phyloP scores from a whole-genome alignment of 352 stramenopile species.

The Globisporangium alternatum region DNA sequence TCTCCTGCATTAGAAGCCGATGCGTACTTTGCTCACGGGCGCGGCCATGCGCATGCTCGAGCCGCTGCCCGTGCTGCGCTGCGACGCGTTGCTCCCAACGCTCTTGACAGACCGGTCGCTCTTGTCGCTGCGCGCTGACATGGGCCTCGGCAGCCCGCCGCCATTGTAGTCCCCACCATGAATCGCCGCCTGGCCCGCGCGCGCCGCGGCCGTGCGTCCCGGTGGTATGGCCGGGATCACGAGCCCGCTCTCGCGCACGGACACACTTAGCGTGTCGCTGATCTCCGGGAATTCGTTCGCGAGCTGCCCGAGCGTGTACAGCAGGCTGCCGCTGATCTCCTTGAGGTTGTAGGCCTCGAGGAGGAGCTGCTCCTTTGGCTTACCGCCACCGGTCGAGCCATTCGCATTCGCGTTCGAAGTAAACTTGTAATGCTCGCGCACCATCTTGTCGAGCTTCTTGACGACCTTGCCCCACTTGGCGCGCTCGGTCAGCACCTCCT shows the following conservation, averaged over 20 bases:
- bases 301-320: slow-evolving; percentile 92
- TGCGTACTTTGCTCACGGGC: slow-evolving; percentile 58
- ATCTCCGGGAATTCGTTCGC: slow-evolving; percentile 94
- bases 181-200: slow-evolving; percentile 26
- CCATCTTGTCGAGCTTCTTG: slow-evolving; percentile 68
- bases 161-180: slow-evolving; percentile 16
- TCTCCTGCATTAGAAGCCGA: slow-evolving; percentile 39
- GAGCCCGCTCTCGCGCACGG: slow-evolving; percentile 75
- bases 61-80: slow-evolving; percentile 47
- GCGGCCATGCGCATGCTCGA: slow-evolving; percentile 51
- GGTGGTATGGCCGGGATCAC: slow-evolving; percentile 75
- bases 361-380: slow-evolving; percentile 80
- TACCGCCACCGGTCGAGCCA: slow-evolving; percentile 19
- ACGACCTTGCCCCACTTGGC: slow-evolving; percentile 66
- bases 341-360: slow-evolving; percentile 73
- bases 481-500: slow-evolving; percentile 63
- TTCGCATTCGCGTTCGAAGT: not conserved
- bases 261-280: slow-evolving; percentile 66
- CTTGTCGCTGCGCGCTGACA: slow-evolving; percentile 68
- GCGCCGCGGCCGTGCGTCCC: slow-evolving; percentile 49
- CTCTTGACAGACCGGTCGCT: slow-evolving; percentile 60
- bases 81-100: slow-evolving; percentile 45
- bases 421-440: slow-evolving; percentile 54
- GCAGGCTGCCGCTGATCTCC: slow-evolving; percentile 83
- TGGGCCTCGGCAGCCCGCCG: slow-evolving; percentile 37